Evolutionary conservation across 164 flowering plant species (phyloP), one percentile per base, ranked within the genome.

Genomic region (Cinnamomum micranthum): DNA sequence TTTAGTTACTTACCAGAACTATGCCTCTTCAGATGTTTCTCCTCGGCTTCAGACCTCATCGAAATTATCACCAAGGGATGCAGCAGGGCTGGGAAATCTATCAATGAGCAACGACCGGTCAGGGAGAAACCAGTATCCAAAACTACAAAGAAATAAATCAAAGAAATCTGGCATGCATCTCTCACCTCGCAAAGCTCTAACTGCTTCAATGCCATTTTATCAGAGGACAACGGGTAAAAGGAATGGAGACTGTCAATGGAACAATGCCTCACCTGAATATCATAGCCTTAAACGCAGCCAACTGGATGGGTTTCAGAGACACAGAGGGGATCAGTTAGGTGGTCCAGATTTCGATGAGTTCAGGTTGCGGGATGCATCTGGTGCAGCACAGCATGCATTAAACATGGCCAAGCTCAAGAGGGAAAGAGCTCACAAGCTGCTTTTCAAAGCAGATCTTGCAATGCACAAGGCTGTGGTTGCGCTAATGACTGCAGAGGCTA

Each of bases 381-480:
- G 92, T 79, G 95, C 97, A 7, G 97, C 98, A 51, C 83, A 86
- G 72, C 93, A 85, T 84, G 95, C 97, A 19, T 82, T 41, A 6
- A 84, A 83, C 74, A 82, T 90, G 85, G 98, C 98, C n/a, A 94
- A 84, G 73, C 82, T 90, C 9, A 96, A 92, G 84, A 81, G 93
- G 69, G 92, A 91, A 77, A 89, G 81, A 41, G 99, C 98, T 68
- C 88, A 88, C 81, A 91, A 89, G 77, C 73, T 94, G 83, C 82
- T 85, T 22, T 84, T 82, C 74, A 84, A 86, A 77, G 99, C 97
- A 25, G 98, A 96, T 79, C 72, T 88, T 47, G 97, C 97, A 23
- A 85, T 91, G 69, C 97, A 94, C 85, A 94, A 89, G 82, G 99
- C 99, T 77, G 89, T 81, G 73, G 86, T 76, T 81, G 94, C 99